Base-by-base conservation (phyloP, 2,329 filamentous ascomycete genomes). In the Apiospora malaysiana region DNA sequence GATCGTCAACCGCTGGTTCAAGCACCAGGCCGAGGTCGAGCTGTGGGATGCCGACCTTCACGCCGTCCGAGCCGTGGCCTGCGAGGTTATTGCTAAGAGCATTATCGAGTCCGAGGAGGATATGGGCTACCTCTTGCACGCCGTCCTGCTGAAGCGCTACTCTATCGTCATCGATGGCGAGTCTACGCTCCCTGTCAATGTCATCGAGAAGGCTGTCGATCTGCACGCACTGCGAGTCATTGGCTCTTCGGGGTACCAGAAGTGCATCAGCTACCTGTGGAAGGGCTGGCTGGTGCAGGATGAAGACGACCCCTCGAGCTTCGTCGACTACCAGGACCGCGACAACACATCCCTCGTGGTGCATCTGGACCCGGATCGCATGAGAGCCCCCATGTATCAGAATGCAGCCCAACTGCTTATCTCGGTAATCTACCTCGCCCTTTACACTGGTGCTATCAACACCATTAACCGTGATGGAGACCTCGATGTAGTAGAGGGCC, bases 251-350 rank as follows among this genome's bases (percentile, higher is more conserved):
- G 95, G 96, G 37, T 99, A 98, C 81, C 96, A 98, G 75, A 97
- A 97, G 83, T 98, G 95, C 79, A 94, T 98, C 77, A 90, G 88
- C 73, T 94, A 97, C 78, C 90, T 99, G 10, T 99, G 96, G 96
- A 90, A 91, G 73, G 96, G 96, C 27, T 99, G 96, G 96, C 86
- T 98, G 10, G 91, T 97, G n/a, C 96, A 99, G 80, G 94, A 98
- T 75, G 94, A 98, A 76, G 88, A 95, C 68, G 95, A 98, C 76
- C 93, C 95, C 0, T 90, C 91, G n/a, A 91, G 90, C 69, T 99
- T 99, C 79, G 88, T 98, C 69, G 92, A 95, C 78, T 99, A 97
- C 85, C 90, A 91, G 75, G 87, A 94, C 72, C 94, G 94, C 79
- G 93, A 92, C 71, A 93, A 95, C 79, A 91, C 90, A 1, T 88